Percentiles rank a stretch among this genome's conserved stretches.
phyloP scores from a whole-genome alignment of 768 basidiomycete species.

The Tulasnella sp. region DNA sequence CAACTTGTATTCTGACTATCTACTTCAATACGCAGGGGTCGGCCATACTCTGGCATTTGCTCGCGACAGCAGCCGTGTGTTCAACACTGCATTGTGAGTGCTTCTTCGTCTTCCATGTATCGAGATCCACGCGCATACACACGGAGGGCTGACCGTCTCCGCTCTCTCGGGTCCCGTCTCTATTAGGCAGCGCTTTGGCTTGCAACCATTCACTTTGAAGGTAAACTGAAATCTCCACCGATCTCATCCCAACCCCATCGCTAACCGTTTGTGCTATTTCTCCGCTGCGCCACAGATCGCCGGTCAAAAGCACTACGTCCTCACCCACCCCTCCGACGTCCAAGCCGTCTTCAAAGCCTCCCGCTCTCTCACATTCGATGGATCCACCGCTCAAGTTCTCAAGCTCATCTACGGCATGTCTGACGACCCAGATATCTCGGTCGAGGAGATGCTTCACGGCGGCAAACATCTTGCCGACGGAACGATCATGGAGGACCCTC shows the following conservation, averaged over 20 bases:
- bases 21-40: background rate
- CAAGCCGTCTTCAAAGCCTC: background rate
- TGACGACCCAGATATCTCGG: background rate
- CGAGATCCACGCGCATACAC: background rate
- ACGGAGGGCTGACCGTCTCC: background rate
- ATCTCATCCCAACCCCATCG: background rate
- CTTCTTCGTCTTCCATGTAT: background rate
- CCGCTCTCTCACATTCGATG: background rate
- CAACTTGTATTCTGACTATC: background rate
- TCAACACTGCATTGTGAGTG: constrained; percentile 4
- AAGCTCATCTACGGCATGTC: constrained; percentile 8
- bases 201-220: constrained; percentile 4
- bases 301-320: constrained; percentile 12
- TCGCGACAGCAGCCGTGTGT: constrained; percentile 5
- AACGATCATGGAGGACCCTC: background rate
- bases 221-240: background rate
- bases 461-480: constrained; percentile 4
- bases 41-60: constrained; percentile 15
- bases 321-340: constrained; percentile 14
- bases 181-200: background rate
- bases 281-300: background rate
- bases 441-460: constrained; percentile 7
- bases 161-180: background rate
- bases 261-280: background rate
- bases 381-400: background rate